Evolutionary conservation across 202 grass and related monocot genomes (phyloP), one percentile per base, ranked within the genome.

Genomic region (Hordeum pubiflorum): DNA sequence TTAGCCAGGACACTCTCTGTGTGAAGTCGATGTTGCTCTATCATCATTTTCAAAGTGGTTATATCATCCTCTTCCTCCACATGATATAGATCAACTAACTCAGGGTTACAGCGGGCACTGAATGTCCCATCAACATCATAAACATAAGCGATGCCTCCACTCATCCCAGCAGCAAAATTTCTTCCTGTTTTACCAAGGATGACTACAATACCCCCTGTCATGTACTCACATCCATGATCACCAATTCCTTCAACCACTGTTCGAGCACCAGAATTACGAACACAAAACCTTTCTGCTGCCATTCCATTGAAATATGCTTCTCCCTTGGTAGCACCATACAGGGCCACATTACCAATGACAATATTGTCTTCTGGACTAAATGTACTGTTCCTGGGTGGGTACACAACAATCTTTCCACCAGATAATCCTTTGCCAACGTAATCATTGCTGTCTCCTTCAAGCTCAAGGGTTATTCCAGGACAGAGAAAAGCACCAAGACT

Each of bases 151-250:
- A 96, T 76, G 55, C 96, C 96, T 65, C 96, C 96, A 74, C 96
- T 99, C 96, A 99, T 99, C 10, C 96, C 96, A 66, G 96, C 96
- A 56, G 96, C 96, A 89, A 99, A 99, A 56, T 99, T 99, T 38
- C 96, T 90, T 56, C 96, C 96, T 56, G 96, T 99, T 90, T 81
- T 93, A 31, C 96, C 96, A 54, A 99, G 89, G 52, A 99, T 90
- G 56, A 93, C 96, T 62, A 91, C 92, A 81, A 68, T 90, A 72
- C 96, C 96, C 63, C 96, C 96, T 58, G 96, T 99, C 96, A 99
- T 99, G 78, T 99, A 99, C 89, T 99, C 96, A 7, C 96, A 99
- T 66, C 96, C 96, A 84, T 99, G 96, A 75, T 99, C 96, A 17
- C 96, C 96, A 83, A 99, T 83, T 68, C 96, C 96, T 87, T 99